A percentile compares a stretch with the other conserved stretches of the same genome.
phyloP scores from a whole-genome alignment of 1,139 yeast species.

The Yamadazyma aaseri region DNA sequence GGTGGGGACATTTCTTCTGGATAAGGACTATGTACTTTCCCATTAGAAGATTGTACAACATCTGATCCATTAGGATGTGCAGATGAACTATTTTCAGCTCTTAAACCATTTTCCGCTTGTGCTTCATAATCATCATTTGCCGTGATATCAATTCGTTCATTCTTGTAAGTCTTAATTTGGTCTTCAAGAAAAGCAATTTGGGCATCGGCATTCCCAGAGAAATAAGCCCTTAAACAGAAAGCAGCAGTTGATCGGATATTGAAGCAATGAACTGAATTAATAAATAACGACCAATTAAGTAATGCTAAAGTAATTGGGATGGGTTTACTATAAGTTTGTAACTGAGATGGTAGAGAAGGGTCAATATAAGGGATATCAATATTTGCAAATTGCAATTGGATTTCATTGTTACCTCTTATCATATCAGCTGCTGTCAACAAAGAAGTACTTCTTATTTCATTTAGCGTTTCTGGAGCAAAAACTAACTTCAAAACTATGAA shows the following conservation, averaged over 20 bases:
- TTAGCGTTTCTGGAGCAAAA: conserved; percentile 63
- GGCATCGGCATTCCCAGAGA: conserved; percentile 63
- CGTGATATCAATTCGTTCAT: too few species aligned
- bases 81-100: neutral
- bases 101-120: too few species aligned
- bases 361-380: conserved; percentile 92
- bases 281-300: conserved; percentile 75
- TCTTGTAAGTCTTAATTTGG: conserved; percentile 52
- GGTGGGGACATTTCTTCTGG: conserved; percentile 21
- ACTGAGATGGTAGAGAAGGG: conserved; percentile 63
- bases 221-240: conserved; percentile 63
- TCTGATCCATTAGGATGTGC: neutral
- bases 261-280: conserved; percentile 81
- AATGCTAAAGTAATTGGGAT: conserved; percentile 75
- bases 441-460: conserved; percentile 62
- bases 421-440: conserved; percentile 75
- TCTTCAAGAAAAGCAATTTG: conserved; percentile 60
- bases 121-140: too few species aligned
- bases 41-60: neutral
- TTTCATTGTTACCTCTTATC: conserved; percentile 58
- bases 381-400: conserved; percentile 69
- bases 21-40: neutral
- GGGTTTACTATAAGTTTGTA: conserved; percentile 30
- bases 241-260: conserved; percentile 76
- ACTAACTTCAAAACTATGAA: conserved; percentile 66